Conservation (phyloP, 2,329 filamentous ascomycete species). For the Stemphylium beticola region DNA sequence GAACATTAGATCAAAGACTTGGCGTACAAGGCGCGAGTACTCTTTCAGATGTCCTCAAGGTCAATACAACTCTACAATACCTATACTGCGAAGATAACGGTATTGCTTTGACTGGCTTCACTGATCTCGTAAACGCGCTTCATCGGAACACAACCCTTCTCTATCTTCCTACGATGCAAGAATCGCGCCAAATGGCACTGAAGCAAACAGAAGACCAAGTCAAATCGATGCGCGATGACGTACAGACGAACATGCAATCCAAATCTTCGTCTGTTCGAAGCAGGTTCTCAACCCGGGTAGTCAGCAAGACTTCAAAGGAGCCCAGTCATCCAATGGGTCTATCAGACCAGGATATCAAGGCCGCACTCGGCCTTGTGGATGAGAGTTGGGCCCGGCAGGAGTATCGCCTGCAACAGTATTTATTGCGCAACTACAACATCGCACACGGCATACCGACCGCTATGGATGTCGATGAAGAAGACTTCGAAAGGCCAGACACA, state of each 20-base stretch:
- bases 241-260: slow-evolving; percentile 26
- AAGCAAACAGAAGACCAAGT: slow-evolving; percentile 64
- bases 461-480: slow-evolving; percentile 55
- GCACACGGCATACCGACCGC: slow-evolving; percentile 52
- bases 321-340: slow-evolving; percentile 33
- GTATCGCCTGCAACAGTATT: slow-evolving; percentile 54
- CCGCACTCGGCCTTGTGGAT: slow-evolving; percentile 54
- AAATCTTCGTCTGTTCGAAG: slow-evolving; percentile 44
- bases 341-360: slow-evolving; percentile 59
- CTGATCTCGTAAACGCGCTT: slow-evolving; percentile 71
- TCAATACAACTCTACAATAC: slow-evolving; percentile 67
- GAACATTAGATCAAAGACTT: slow-evolving; percentile 63
- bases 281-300: slow-evolving; percentile 42
- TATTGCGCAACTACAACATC: slow-evolving; percentile 56
- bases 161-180: slow-evolving; percentile 67
- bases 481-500: slow-evolving; percentile 52
- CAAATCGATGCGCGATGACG: slow-evolving; percentile 57
- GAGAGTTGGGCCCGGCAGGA: slow-evolving; percentile 59
- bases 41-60: slow-evolving; percentile 70
- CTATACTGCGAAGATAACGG: slow-evolving; percentile 75
- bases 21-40: slow-evolving; percentile 73
- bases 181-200: slow-evolving; percentile 66
- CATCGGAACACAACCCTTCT: slow-evolving; percentile 68
- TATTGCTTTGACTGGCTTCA: slow-evolving; percentile 73
- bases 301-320: slow-evolving; percentile 34